Evolutionary conservation across 2,329 filamentous ascomycete genomes (phyloP), one percentile per base, ranked within the genome.

Genomic region (Herpomyces periplanetae): DNA sequence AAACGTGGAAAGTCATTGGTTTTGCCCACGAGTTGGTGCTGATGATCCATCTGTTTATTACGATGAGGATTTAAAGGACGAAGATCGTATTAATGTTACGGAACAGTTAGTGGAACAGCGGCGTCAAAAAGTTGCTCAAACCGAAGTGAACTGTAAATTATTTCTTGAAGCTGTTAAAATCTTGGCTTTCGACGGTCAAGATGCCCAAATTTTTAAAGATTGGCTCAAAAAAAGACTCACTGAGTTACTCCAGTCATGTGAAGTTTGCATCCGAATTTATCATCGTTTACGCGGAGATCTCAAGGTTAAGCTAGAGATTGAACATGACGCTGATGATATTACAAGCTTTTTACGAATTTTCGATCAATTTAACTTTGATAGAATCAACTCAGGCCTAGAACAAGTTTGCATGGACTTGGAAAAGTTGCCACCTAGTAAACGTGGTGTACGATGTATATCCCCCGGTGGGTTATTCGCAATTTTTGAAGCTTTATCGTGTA

Each of bases 401-500:
- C 30, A 31, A 17, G 41, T 43, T 10, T 35, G 34, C 5, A 26
- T 32, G 19, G 32, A 39, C 19, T 31, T 47, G 14, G 27, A 33
- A 23, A 36, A 36, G 6, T 34, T 47, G 4, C 43, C 51, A 2
- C 41, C 44, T 3, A 39, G 47, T 16, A 31, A 46, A 22, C 44
- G 53, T 15, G 43, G 39, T 10, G 40, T 53, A 13, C 35, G 37
- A 20, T 36, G 43, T 11, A 34, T 57, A 11, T 45, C 51, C 11
- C 40, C 49, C 2, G 42, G 51, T 11, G 55, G 66, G 4, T 51
- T 84, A 19, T 51, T 80, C 23, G 61, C 68, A 5, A 52, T 91
- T 12, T 87, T 84, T 30, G 75, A 91, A 35, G 61, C 64, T 0
- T 42, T 91, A 19, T 85, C 71, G 34, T 85, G 64, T 35, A 55